Conservation (phyloP, 169 alveolate species). For the Plasmodium cynomolgi region DNA sequence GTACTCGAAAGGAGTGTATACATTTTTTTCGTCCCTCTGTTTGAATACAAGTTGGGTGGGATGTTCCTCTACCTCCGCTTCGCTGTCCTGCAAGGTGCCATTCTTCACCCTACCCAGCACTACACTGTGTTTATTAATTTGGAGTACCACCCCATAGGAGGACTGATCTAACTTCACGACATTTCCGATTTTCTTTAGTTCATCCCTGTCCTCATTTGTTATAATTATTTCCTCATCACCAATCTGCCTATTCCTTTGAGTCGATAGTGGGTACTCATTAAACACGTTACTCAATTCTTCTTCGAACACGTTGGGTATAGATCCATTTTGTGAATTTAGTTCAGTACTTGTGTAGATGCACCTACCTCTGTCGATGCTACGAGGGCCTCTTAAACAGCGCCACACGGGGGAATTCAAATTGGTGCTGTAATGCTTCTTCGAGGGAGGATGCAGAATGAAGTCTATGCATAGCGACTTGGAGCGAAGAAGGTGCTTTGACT, state of each 20-base stretch:
- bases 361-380: neutral
- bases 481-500: neutral
- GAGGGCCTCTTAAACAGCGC: neutral
- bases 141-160: conserved; percentile 46
- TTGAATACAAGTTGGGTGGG: neutral
- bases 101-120: conserved; percentile 29
- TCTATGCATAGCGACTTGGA: neutral
- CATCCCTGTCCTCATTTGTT: neutral
- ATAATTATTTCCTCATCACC: conserved; percentile 39
- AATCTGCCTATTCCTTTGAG: neutral
- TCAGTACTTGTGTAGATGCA: neutral
- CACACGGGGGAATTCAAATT: neutral
- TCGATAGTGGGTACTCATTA: conserved; percentile 20
- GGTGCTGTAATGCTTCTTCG: neutral
- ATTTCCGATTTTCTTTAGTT: conserved; percentile 19
- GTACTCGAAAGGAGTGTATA: conserved; percentile 54
- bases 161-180: conserved; percentile 10
- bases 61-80: neutral
- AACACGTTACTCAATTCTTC: conserved; percentile 48
- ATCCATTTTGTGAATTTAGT: neutral
- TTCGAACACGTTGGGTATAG: conserved; percentile 8
- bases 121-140: conserved; percentile 22
- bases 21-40: conserved; percentile 9
- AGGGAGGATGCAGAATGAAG: neutral
- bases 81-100: neutral